Evolutionary conservation across 495 filamentous ascomycete genomes (phyloP).

Genomic region (Mycothermus thermophilus): DNA sequence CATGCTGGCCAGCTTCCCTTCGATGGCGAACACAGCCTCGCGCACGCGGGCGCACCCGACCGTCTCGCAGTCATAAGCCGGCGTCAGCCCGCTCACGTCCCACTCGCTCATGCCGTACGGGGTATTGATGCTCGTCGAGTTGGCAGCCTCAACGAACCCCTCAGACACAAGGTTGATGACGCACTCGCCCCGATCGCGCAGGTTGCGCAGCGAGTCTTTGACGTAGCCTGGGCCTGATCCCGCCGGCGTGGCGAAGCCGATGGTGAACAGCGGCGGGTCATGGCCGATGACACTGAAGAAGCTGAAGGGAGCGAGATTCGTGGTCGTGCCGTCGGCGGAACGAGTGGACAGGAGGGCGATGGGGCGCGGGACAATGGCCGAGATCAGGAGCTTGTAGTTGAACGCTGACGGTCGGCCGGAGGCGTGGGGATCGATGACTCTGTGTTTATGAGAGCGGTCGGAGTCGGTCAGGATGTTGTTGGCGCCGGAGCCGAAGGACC

Average conservation of each 20-base stretch:
- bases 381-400: constrained; percentile 93
- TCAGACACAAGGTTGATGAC: constrained; percentile 81
- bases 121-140: constrained; percentile 60
- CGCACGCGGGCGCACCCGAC: constrained; percentile 62
- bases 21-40: constrained; percentile 71
- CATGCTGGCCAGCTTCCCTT: constrained; percentile 58
- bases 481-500: constrained; percentile 66
- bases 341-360: constrained; percentile 42
- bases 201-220: constrained; percentile 73
- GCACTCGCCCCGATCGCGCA: constrained; percentile 57
- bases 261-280: constrained; percentile 79
- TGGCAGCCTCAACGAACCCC: constrained; percentile 78
- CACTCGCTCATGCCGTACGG: constrained; percentile 74
- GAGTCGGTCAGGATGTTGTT: constrained; percentile 41
- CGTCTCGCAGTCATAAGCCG: constrained; percentile 43
- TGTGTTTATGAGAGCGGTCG: constrained; percentile 43
- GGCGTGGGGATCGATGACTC: constrained; percentile 72
- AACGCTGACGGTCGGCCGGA: constrained; percentile 48
- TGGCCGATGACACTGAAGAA: constrained; percentile 76
- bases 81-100: constrained; percentile 62
- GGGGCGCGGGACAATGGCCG: constrained; percentile 71
- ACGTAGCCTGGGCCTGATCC: too few species aligned
- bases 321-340: constrained; percentile 27
- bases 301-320: constrained; percentile 76
- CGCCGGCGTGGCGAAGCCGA: constrained; percentile 50